Evolutionary conservation across 139 green algal species (phyloP).

Genomic region (Chlamydomonas sphaeroides): DNA sequence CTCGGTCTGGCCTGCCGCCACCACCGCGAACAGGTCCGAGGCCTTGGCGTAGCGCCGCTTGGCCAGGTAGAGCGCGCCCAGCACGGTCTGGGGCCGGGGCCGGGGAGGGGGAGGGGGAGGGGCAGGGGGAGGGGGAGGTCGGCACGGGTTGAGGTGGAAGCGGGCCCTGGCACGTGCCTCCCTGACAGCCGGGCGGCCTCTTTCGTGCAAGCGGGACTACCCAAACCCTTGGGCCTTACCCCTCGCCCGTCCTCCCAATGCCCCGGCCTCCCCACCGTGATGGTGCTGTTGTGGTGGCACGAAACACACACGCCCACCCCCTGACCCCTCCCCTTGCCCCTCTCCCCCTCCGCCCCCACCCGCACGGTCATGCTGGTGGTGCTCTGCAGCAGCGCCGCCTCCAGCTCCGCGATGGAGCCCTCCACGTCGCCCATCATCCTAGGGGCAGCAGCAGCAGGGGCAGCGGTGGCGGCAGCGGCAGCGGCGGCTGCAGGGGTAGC

Average conservation of each 20-base stretch:
- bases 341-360: not conserved
- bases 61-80: constrained; percentile 30
- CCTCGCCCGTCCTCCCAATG: not conserved
- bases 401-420: constrained; percentile 15
- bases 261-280: not conserved
- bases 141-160: no score
- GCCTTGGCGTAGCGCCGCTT: constrained; percentile 28
- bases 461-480: not conserved
- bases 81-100: not conserved
- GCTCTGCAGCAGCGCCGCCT: constrained; percentile 8
- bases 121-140: not conserved
- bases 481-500: no score
- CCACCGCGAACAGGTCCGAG: constrained; percentile 21
- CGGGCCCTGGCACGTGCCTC: no score
- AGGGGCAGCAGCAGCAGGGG: not conserved
- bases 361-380: constrained; percentile 40
- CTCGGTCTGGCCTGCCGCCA: constrained; percentile 13
- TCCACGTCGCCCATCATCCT: constrained; percentile 16
- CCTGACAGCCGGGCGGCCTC: no score
- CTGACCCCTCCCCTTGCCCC: not conserved
- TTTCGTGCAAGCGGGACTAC: no score
- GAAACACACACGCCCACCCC: no score
- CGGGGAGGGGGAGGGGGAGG: not conserved
- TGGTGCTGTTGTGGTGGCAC: no score
- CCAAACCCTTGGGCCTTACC: no score